These are phyloP conservation scores for Venturia aucupariae DNA, from an alignment of 2,329 filamentous ascomycete species.

Conservation along the genomic window DNA sequence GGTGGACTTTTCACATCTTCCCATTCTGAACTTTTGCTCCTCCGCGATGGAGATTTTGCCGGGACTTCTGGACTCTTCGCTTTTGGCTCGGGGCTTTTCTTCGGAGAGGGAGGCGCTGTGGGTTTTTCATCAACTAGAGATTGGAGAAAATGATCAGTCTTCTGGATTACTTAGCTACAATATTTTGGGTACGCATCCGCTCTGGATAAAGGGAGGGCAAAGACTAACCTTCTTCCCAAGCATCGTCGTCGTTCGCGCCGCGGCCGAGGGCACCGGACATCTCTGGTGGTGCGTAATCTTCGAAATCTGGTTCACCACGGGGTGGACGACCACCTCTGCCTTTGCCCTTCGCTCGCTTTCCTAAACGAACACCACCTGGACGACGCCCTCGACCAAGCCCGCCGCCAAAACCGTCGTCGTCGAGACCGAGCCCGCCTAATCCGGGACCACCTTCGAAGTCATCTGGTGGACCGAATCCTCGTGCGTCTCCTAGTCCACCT, in stretches of 20 bases:
- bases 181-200: not conserved
- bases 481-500: not conserved
- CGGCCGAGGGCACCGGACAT: not conserved
- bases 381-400: not conserved
- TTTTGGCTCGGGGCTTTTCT: not conserved
- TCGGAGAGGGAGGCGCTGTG: not conserved
- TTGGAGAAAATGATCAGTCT: slow-evolving; percentile 1
- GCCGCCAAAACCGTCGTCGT: not conserved
- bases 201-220: not conserved
- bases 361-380: not conserved
- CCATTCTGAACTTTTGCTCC: not conserved
- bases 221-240: slow-evolving; percentile 3
- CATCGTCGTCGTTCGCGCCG: not conserved
- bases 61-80: not conserved
- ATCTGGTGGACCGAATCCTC: slow-evolving; percentile 2
- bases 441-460: not conserved
- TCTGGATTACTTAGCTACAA: not conserved
- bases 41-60: not conserved
- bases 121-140: slow-evolving; percentile 3
- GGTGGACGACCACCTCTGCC: not conserved
- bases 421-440: not conserved
- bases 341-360: not conserved
- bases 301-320: not conserved
- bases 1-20: not conserved
- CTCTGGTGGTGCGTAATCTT: not conserved